Conservation (phyloP, 2,329 filamentous ascomycete species). For the Tolypocladium tropicale region DNA sequence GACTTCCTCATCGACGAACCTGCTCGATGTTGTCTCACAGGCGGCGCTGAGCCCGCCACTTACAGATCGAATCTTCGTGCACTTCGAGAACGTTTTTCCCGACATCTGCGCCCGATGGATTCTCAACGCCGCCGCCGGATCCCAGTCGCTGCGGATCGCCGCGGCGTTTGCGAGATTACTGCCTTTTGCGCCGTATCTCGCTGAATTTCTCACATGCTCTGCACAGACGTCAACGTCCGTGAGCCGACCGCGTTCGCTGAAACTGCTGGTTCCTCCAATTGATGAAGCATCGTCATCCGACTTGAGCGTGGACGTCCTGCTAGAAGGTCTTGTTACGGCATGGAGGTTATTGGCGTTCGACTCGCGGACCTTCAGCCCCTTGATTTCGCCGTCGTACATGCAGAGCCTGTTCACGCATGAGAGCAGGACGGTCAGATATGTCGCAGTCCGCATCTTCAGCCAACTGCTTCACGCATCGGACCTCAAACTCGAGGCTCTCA, state of each 20-base stretch:
- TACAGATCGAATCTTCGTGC: constrained; percentile 63
- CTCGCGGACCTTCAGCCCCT: constrained; percentile 51
- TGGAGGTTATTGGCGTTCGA: constrained; percentile 78
- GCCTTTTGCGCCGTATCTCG: constrained; percentile 72
- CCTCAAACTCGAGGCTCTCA: constrained; percentile 60
- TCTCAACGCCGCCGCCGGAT: constrained; percentile 29
- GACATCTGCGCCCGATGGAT: constrained; percentile 80
- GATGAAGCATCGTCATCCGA: constrained; percentile 15
- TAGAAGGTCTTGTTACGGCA: constrained; percentile 33
- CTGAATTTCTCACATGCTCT: constrained; percentile 55
- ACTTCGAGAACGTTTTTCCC: constrained; percentile 66
- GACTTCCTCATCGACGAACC: constrained; percentile 50
- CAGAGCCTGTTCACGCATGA: constrained; percentile 56
- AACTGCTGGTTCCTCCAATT: constrained; percentile 18
- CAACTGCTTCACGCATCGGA: constrained; percentile 73
- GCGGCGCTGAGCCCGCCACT: constrained; percentile 58
- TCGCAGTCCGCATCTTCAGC: constrained; percentile 74
- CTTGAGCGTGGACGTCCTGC: constrained; percentile 11
- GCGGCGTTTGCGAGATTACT: constrained; percentile 70
- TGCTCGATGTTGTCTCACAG: constrained; percentile 61
- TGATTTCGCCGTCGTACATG: constrained; percentile 56
- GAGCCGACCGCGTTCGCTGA: constrained; percentile 12
- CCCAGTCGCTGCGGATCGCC: constrained; percentile 38
- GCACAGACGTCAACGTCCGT: background rate
- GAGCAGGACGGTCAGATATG: constrained; percentile 57